Base-by-base conservation (phyloP, 2,329 filamentous ascomycete species). In the Xylaria arbuscula region DNA sequence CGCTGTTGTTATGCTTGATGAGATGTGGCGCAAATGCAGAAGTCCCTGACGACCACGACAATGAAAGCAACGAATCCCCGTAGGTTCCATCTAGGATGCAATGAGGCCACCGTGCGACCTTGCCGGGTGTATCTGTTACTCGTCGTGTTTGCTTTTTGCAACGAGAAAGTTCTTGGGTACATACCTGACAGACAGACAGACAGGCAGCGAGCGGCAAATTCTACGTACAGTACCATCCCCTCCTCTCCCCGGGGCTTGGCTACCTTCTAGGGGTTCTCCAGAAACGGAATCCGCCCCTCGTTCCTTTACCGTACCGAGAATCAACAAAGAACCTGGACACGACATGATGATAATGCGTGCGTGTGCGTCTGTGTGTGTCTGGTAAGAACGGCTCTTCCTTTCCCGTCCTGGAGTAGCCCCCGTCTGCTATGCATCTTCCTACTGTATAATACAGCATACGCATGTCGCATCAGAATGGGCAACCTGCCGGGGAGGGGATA, bases 91-190 rank as follows among this genome's bases (percentile, higher is more conserved):
- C 60, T 56, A n/a, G 51, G 32, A 70, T 70, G 69, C 60, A 64
- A 70, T 61, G 2, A 71, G 67, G 59, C 69, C 69, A 71, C 69
- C 67, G 69, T 71, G 69, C 69, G 69, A 63, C 64, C 64, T 17
- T 45, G 38, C 17, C 19, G 42, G 38, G 54, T 48, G 38, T 47
- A 51, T 17, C 58, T 54, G 34, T 58, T 70, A 55, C 61, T 61
- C 28, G 32, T 54, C 58, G 2, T 63, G 59, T 70, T 68, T 68
- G 62, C 55, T 68, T 54, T 28, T 48, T 65, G 66, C 62, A 64
- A 59, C 53, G 50, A 68, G 42, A 47, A n/a, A n/a, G 47, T 50
- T 50, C 17, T 55, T 58, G 55, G 56, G 53, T 62, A 45, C 22
- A 36, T 55, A 62, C 62, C 34, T 51, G 62, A 28, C 68, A 51